Base-by-base conservation (phyloP, 1,139 yeast species). In the Debaryomycetaceae sp. region DNA sequence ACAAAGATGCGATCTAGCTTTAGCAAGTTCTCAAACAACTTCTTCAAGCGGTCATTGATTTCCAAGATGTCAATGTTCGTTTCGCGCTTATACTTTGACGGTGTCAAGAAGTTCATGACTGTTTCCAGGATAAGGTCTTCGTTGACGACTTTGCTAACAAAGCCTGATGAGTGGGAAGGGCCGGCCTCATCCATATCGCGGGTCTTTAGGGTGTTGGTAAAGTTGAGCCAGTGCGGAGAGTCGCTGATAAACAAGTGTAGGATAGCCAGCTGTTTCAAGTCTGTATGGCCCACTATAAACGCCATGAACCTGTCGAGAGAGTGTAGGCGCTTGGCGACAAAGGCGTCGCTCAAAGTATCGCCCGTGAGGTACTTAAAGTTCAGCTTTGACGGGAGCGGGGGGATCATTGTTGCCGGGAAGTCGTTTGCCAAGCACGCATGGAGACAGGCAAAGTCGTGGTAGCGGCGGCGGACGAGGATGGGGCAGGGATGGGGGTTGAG, bases 371-470 rank as follows among this genome's bases (percentile, higher is more conserved):
- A 90, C 51, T 90, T 95, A 43, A 87, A 63, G 36, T 93, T 73
- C 60, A 81, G 83, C 54, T 86, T 87, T 37, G 92, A 93, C 0
- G 98, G 98, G 32, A 90, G 62, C 8, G 98, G 97, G 2, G 98
- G 98, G 0, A 90, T 74, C 22, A 90, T 73, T 33, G 81, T 67
- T 3, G 92, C 81, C 0, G 96, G 95, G 46, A 66, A 82, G 47
- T 86, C 96, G 42, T 73, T 77, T 28, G 63, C 51, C 31, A 90
- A 61, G 36, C 85, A 75, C 36, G 78, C 81, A 50, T 79, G 82
- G 25, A 90, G 64, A 39, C 78, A 75, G 33, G 79, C 69, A 53
- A 90, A 85, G 52, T 85, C 95, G 7, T 85, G 79, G 50, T 80
- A 83, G 31, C 95, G 66, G 40, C 95, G 66, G 34, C 93, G 71